phyloP scores from a whole-genome alignment of 78 protist species.

The Dictyostelium brefeldianum region DNA sequence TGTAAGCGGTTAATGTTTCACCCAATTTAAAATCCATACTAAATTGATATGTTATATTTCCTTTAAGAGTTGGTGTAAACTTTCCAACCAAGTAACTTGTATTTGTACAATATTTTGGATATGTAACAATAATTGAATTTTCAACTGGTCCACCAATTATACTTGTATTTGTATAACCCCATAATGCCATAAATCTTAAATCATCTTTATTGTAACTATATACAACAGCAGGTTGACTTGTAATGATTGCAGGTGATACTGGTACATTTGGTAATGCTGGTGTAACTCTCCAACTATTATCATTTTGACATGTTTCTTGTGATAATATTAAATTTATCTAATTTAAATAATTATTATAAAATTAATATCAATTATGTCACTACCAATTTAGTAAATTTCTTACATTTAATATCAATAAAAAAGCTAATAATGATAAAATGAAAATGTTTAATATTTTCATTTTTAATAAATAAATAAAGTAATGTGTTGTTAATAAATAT shows the following conservation, averaged over 20 bases:
- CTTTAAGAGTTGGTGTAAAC: slow-evolving; percentile 7
- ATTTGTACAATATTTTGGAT: not conserved
- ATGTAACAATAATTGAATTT: slow-evolving; percentile 18
- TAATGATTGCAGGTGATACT: slow-evolving; percentile 9
- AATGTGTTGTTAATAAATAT: no score
- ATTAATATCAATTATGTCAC: no score
- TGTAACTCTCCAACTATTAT: slow-evolving; percentile 34
- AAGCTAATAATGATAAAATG: no score
- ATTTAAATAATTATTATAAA: no score
- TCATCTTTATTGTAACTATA: not conserved
- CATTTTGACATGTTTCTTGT: slow-evolving; percentile 26
- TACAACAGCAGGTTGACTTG: not conserved
- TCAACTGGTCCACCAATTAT: not conserved
- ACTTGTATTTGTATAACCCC: not conserved
- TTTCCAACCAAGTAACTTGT: not conserved
- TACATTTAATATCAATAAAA: no score
- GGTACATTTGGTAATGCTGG: slow-evolving; percentile 3
- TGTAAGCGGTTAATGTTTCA: not conserved
- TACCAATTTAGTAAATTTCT: no score
- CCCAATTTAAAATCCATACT: not conserved
- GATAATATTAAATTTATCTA: no score
- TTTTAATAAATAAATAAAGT: no score
- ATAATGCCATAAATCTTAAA: not conserved
- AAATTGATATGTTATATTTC: not conserved
- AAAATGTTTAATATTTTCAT: no score